Evolutionary conservation across 2,329 filamentous ascomycete genomes (phyloP).

Genomic region (Phaeosphaeriaceae sp.): DNA sequence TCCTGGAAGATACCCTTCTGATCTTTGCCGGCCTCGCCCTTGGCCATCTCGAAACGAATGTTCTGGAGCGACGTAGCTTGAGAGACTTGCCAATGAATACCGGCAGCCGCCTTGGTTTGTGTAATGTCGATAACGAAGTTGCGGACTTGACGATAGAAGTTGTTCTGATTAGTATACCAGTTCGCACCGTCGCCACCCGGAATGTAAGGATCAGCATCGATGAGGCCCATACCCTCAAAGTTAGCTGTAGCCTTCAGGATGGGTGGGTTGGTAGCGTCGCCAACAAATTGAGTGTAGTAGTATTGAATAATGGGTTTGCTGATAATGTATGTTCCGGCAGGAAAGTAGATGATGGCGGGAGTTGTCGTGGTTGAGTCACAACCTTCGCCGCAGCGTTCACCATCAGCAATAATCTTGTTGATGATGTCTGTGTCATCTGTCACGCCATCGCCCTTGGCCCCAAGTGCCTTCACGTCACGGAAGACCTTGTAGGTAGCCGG

Average conservation of each 20-base stretch:
- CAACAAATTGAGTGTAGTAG: constrained; percentile 94
- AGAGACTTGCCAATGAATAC: constrained; percentile 72
- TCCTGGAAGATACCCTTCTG: constrained; percentile 68
- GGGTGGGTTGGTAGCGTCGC: constrained; percentile 75
- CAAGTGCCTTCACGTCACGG: constrained; percentile 57
- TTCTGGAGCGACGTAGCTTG: constrained; percentile 70
- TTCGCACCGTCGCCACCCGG: constrained; percentile 60
- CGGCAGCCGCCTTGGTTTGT: constrained; percentile 48
- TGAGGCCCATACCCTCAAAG: constrained; percentile 85
- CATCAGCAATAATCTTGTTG: constrained; percentile 80
- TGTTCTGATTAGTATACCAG: constrained; percentile 62
- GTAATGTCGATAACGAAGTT: constrained; percentile 60
- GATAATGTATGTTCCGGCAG: constrained; percentile 83
- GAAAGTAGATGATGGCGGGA: constrained; percentile 91
- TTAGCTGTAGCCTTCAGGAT: constrained; percentile 68
- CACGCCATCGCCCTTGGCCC: constrained; percentile 62
- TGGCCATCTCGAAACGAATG: constrained; percentile 63
- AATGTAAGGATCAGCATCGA: constrained; percentile 87
- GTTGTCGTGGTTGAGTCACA: constrained; percentile 86
- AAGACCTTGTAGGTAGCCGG: constrained; percentile 66
- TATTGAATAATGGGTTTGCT: constrained; percentile 79
- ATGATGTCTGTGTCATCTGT: constrained; percentile 90
- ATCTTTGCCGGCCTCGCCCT: constrained; percentile 52
- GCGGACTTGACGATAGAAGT: constrained; percentile 62
- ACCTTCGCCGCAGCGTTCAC: constrained; percentile 76